Evolutionary conservation across 2,329 filamentous ascomycete genomes (phyloP).

Genomic region (Aspergillus texensis): DNA sequence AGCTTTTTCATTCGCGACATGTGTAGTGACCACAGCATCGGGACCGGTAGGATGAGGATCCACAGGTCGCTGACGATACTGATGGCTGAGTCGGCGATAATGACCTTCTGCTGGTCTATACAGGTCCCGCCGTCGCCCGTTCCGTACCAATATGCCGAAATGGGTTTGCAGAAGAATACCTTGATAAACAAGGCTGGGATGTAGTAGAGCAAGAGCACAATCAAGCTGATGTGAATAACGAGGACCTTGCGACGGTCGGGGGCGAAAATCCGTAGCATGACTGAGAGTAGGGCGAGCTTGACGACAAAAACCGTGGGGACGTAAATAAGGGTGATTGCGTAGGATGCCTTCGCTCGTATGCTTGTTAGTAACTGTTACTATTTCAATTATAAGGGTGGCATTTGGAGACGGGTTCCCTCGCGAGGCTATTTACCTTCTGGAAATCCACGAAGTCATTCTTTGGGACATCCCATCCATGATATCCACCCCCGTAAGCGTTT

Average conservation of each 20-base stretch:
- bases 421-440: slow-evolving; percentile 17
- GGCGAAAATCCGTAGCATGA: slow-evolving; percentile 30
- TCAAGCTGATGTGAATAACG: slow-evolving; percentile 23
- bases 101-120: slow-evolving; percentile 30
- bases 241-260: slow-evolving; percentile 25
- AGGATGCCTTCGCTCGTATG: slow-evolving; percentile 21
- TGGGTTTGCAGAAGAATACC: slow-evolving; percentile 28
- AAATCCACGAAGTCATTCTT: slow-evolving; percentile 20
- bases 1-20: slow-evolving; percentile 26
- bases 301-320: slow-evolving; percentile 30
- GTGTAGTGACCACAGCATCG: slow-evolving; percentile 29
- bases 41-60: slow-evolving; percentile 31
- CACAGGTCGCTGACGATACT: slow-evolving; percentile 30
- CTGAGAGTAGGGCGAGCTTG: slow-evolving; percentile 30
- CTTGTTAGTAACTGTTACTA: neutral
- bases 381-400: neutral
- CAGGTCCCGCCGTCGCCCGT: slow-evolving; percentile 20
- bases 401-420: neutral
- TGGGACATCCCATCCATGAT: slow-evolving; percentile 30
- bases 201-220: slow-evolving; percentile 30
- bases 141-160: slow-evolving; percentile 28
- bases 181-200: slow-evolving; percentile 30
- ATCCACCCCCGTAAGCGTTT: slow-evolving; percentile 25
- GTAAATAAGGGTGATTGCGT: slow-evolving; percentile 32
- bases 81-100: slow-evolving; percentile 37